Percentiles rank a stretch among this genome's conserved stretches.
Evolutionary conservation across 2,329 filamentous ascomycete species (phyloP).

Genomic region (Huntiella moniliformis): DNA sequence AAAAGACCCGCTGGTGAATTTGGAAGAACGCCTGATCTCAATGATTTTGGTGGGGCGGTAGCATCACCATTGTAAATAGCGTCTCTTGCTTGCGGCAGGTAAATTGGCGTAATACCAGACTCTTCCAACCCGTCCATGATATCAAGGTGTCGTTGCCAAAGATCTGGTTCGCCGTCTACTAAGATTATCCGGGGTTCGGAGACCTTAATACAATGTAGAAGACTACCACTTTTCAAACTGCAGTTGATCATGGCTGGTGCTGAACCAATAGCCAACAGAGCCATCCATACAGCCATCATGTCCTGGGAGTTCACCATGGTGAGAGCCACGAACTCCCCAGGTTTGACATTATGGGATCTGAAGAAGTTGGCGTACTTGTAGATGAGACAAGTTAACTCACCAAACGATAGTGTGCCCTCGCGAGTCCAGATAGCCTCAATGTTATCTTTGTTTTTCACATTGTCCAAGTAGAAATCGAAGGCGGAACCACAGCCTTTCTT

Average conservation of each 20-base stretch:
- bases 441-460: constrained; percentile 31
- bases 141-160: constrained; percentile 37
- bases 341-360: constrained; percentile 35
- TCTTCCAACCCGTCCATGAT: constrained; percentile 31
- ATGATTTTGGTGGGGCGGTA: constrained; percentile 33
- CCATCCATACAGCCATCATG: constrained; percentile 47
- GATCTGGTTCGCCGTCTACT: constrained; percentile 42
- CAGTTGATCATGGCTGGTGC: constrained; percentile 56
- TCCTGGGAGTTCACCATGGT: constrained; percentile 51
- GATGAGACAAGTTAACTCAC: constrained; percentile 32
- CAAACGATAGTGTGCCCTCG: constrained; percentile 38
- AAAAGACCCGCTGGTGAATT: constrained; percentile 43
- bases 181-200: constrained; percentile 44
- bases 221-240: constrained; percentile 42
- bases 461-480: constrained; percentile 47
- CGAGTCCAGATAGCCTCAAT: constrained; percentile 50
- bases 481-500: constrained; percentile 33
- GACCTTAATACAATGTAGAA: constrained; percentile 46
- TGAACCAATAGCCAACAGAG: constrained; percentile 44
- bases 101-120: constrained; percentile 33
- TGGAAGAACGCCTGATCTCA: constrained; percentile 31
- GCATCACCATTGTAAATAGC: constrained; percentile 26
- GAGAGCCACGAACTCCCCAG: constrained; percentile 42
- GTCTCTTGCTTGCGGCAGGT: constrained; percentile 30
- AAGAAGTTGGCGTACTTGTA: constrained; percentile 46